Evolutionary conservation across 2,329 filamentous ascomycete species (phyloP), one percentile per base, ranked within the genome.

Genomic region (Claviceps humidiphila): DNA sequence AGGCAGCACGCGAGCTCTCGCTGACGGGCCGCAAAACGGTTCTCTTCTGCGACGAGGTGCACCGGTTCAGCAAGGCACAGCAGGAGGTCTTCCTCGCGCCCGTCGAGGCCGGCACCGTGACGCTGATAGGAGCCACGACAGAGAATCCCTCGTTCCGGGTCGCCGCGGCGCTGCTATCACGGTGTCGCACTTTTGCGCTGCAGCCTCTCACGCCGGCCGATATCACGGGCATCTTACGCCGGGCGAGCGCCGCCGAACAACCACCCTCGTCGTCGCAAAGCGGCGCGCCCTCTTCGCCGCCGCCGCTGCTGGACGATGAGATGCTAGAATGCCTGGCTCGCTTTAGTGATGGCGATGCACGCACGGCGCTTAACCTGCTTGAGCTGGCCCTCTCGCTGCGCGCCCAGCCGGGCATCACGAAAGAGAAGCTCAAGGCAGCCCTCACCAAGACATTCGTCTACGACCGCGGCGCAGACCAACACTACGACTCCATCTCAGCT

Each of bases 81-180:
- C 93, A 98, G 64, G 93, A 97, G 67, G 86, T 96, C 1, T 97
- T 97, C 60, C 74, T 98, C 1, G 88, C 85, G 16, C 91, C 91
- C 0, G 91, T 97, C 22, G 93, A 98, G 68, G 83, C 83, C 1
- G 93, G 93, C 5, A 86, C 87, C 30, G 84, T 98, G 58, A 96
- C 88, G 0, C 74, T 98, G 34, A 93, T 97, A 55, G 93, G 90
- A 11, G 93, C 93, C 6, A 98, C 93, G 3, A 98, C 93, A 0
- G 93, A 98, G 67, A 98, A 98, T 59, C 93, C 93, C 0, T 91
- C 85, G 4, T 97, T 97, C 74, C 91, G 94, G 62, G 82, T 98
- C 43, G 87, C 93, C 59, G 84, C 81, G 57, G 91, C 93, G 2
- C 74, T 98, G 51, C 74, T 97, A 2, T 95, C 88, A 24, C 79